Base-by-base conservation (phyloP, 1,284 basidiomycete species). In the Thelephora terrestris region DNA sequence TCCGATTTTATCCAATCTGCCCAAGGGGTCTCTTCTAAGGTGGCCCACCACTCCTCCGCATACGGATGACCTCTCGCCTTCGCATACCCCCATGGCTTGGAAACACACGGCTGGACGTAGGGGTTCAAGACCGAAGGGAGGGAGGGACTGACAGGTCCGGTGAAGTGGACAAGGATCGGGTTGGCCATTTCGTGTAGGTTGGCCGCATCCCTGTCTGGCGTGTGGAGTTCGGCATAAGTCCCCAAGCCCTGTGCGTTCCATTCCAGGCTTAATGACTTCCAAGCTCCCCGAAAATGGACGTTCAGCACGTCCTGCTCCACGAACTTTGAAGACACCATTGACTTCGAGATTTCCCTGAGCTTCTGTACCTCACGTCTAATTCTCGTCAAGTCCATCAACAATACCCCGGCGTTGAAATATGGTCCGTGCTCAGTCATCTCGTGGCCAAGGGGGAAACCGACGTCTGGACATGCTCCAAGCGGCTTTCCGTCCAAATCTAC, bases 231-330 rank as follows among this genome's bases (percentile, higher is more conserved):
- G 5, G 71, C 75, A 54, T 79, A 80, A 3, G 76, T 76, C 9
- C 75, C 76, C 21, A 79, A 60, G 2, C 78, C 78, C 47, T 76
- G 74, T 2, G 75, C 76, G 48, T 79, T 79, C 75, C 75, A 79
- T 39, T 52, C 52, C 37, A 76, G 58, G 40, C 59, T 58, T 18
- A 79, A 48, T 34, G 64, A 47, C 5, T 54, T 53, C 74, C 75
- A 78, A 23, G 66, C 56, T 5, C 52, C 58, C 14, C 50, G 54
- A 53, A 78, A 78, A 53, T 71, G 65, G n/a, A 50, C 54, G 53
- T 79, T 78, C 47, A 79, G 61, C 2, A 59, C 68, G 52, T 80
- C 78, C 50, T 79, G 78, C 51, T 79, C 76, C 2, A 57, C 58
- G 52, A 64, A 73, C 24, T 43, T 58, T 4, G 66, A 53, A 7